Conservation (phyloP, 1,284 basidiomycete genomes). For the Papiliotrema laurentii region DNA sequence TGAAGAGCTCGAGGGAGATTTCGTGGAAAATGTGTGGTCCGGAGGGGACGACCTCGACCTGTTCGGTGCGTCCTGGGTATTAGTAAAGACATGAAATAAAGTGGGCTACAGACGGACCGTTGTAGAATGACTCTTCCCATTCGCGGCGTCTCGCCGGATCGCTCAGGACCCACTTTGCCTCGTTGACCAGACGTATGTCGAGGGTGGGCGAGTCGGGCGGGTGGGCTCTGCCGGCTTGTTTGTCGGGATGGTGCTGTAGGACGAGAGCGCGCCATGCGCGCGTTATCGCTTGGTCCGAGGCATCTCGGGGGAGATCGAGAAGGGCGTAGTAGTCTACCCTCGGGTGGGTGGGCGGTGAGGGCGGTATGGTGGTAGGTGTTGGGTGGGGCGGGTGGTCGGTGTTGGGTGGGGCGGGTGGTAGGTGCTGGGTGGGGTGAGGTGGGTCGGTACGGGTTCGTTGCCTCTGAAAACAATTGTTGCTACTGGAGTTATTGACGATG, state of each 20-base stretch:
- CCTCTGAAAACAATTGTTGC: too few species aligned
- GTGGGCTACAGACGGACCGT: conserved; percentile 5
- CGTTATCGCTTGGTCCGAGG: conserved; percentile 32
- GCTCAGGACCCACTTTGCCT: conserved; percentile 42
- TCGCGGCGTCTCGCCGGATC: conserved; percentile 18
- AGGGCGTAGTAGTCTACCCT: conserved; percentile 35
- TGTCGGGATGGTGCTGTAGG: conserved; percentile 42
- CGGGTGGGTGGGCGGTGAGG: not conserved
- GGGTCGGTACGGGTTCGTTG: too few species aligned
- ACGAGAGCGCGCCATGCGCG: conserved; percentile 40
- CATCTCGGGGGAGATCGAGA: conserved; percentile 31
- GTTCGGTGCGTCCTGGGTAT: not conserved
- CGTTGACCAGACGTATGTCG: conserved; percentile 40
- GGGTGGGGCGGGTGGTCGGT: not conserved
- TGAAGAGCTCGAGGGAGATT: conserved; percentile 41
- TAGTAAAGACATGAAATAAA: not conserved
- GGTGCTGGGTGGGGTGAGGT: not conserved
- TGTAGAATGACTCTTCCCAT: conserved; percentile 12
- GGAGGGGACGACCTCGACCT: too few species aligned
- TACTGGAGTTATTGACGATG: too few species aligned
- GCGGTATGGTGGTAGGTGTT: conserved; percentile 1
- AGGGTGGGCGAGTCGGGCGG: not conserved
- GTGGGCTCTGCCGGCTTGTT: conserved; percentile 6
- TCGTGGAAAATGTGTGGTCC: conserved; percentile 28
- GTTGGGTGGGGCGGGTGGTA: too few species aligned